A percentile compares a stretch with the other conserved stretches of the same genome.
These are phyloP conservation scores for Meyerozyma sp. DNA, from an alignment of 1,139 yeast genomes.

Conservation along the genomic window DNA sequence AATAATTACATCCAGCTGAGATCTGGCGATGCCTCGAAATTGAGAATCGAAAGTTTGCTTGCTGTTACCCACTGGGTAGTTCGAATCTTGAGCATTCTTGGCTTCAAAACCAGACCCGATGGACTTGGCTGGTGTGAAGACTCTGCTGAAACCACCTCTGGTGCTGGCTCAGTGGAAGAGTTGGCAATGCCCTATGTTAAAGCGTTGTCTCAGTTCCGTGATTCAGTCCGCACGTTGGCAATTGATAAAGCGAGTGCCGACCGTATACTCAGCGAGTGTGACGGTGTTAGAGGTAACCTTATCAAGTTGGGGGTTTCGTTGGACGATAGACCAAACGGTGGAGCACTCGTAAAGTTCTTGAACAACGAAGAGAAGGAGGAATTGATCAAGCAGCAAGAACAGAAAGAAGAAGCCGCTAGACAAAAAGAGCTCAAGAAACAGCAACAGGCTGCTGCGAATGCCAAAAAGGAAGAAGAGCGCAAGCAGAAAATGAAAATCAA, in stretches of 20 bases:
- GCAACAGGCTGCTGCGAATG: slow-evolving; percentile 36
- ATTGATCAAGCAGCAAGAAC: slow-evolving; percentile 55
- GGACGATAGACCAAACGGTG: slow-evolving; percentile 81
- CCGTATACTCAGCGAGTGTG: slow-evolving; percentile 49
- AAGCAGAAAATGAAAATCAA: slow-evolving; percentile 62
- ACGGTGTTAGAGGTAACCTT: slow-evolving; percentile 47
- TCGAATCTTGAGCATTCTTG: slow-evolving; percentile 63
- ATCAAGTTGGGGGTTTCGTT: slow-evolving; percentile 73
- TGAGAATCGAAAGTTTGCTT: slow-evolving; percentile 61
- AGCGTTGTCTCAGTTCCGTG: slow-evolving; percentile 75
- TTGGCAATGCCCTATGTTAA: slow-evolving; percentile 74
- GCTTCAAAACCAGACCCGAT: slow-evolving; percentile 69
- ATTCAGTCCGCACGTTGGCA: slow-evolving; percentile 68
- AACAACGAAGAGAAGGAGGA: slow-evolving; percentile 64
- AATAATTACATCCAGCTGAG: slow-evolving; percentile 63
- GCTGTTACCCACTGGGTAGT: slow-evolving; percentile 68
- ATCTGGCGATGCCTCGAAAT: slow-evolving; percentile 32
- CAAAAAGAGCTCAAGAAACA: slow-evolving; percentile 39
- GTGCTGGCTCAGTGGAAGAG: slow-evolving; percentile 51
- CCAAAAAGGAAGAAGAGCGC: slow-evolving; percentile 61
- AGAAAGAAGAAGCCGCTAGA: slow-evolving; percentile 44
- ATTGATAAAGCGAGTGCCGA: slow-evolving; percentile 54
- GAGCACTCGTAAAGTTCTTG: slow-evolving; percentile 78
- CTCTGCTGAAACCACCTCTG: slow-evolving; percentile 8
- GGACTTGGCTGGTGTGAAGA: slow-evolving; percentile 66